phyloP scores from a whole-genome alignment of 148 eudicot species.

The Rhododendron simsii region DNA sequence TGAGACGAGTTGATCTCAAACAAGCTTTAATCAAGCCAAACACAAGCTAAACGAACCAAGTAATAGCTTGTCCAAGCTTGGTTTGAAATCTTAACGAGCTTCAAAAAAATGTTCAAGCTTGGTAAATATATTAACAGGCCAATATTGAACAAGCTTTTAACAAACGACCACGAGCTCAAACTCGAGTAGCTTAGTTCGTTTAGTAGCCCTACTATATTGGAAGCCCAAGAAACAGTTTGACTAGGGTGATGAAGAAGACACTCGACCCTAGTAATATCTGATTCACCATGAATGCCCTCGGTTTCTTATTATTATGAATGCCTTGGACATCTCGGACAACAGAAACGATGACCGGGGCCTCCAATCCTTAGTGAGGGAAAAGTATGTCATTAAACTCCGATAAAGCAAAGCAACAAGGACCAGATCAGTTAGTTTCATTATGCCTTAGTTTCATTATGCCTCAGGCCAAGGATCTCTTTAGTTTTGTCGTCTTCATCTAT shows the following conservation, averaged over 20 bases:
- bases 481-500: constrained; percentile 44
- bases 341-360: neutral
- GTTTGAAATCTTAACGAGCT: too few species aligned
- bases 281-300: neutral
- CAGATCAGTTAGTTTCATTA: constrained; percentile 5
- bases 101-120: too few species aligned
- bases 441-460: constrained; percentile 18
- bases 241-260: neutral
- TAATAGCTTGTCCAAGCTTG: too few species aligned
- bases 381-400: neutral
- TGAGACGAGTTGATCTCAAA: too few species aligned
- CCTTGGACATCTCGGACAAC: neutral
- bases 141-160: too few species aligned
- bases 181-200: too few species aligned
- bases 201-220: too few species aligned
- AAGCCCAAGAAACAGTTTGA: neutral
- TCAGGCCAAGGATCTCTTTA: constrained; percentile 33
- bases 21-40: too few species aligned
- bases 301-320: neutral
- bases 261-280: neutral
- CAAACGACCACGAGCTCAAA: too few species aligned
- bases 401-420: neutral
- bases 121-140: too few species aligned
- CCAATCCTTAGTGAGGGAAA: neutral
- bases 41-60: too few species aligned